Conservation (phyloP, 2,329 filamentous ascomycete genomes). For the Xenoacremonium recifei region DNA sequence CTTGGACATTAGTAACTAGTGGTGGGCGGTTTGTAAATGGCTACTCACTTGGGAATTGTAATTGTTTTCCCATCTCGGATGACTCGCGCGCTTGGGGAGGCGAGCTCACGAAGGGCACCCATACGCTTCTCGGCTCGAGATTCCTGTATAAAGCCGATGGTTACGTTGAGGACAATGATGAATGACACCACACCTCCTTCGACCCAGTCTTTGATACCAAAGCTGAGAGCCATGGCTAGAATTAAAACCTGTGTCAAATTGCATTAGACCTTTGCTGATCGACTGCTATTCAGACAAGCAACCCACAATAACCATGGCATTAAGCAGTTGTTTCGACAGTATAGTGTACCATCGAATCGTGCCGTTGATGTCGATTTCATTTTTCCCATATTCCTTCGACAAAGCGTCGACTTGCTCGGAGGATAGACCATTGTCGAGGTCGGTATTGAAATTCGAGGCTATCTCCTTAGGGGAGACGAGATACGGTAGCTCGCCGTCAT, state of each 20-base stretch:
- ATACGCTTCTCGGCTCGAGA: constrained; percentile 42
- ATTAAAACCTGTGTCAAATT: constrained; percentile 44
- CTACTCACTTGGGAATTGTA: constrained; percentile 22
- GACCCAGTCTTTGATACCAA: constrained; percentile 51
- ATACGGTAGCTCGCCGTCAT: too few relatives aligned
- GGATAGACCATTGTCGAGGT: too few relatives aligned
- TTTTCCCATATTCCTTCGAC: too few relatives aligned
- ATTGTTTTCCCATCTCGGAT: constrained; percentile 35
- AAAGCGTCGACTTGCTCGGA: too few relatives aligned
- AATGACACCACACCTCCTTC: constrained; percentile 52
- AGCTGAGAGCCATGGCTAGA: constrained; percentile 57
- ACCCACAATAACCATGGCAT: constrained; percentile 52
- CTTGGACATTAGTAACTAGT: not conserved
- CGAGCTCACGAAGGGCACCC: constrained; percentile 36
- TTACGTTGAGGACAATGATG: constrained; percentile 52
- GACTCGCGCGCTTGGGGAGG: constrained; percentile 36
- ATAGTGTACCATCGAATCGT: too few relatives aligned
- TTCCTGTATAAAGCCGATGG: constrained; percentile 46
- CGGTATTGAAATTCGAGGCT: too few relatives aligned
- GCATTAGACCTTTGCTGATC: not conserved
- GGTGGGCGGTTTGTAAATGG: not conserved
- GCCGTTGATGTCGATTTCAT: too few relatives aligned
- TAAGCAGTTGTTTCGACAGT: constrained; percentile 57
- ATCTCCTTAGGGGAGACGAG: too few relatives aligned
- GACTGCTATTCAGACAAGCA: not conserved